Percentiles rank a stretch among this genome's conserved stretches.
Conservation (phyloP, 305 asterid genomes). For the Withania somnifera region DNA sequence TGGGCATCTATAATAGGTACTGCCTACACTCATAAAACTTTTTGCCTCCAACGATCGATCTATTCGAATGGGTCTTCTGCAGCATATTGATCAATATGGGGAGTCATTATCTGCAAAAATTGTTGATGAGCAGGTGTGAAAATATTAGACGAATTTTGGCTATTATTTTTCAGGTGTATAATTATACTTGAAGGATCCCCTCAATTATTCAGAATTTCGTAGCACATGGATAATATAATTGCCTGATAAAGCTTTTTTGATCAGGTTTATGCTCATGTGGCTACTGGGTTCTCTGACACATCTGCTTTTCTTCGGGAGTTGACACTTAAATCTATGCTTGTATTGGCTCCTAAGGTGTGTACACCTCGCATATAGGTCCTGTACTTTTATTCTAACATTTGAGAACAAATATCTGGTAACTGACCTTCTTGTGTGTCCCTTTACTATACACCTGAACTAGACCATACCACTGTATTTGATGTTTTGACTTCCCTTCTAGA, state of each 20-base stretch:
- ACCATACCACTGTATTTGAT: neutral
- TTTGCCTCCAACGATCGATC: constrained; percentile 88
- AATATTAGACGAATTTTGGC: neutral
- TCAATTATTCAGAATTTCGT: neutral
- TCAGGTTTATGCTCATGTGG: constrained; percentile 88
- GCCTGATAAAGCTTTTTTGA: constrained; percentile 10
- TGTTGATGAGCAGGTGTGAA: constrained; percentile 89
- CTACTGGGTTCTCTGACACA: constrained; percentile 93
- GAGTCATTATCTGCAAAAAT: constrained; percentile 76
- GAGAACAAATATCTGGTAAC: neutral
- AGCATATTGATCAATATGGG: constrained; percentile 92
- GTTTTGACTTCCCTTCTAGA: neutral
- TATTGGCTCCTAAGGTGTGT: constrained; percentile 94
- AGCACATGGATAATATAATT: neutral
- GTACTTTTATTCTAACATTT: neutral
- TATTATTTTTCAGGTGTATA: neutral
- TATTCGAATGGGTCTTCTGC: constrained; percentile 81
- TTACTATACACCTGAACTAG: neutral
- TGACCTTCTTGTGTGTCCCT: neutral
- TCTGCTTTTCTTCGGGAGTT: constrained; percentile 92
- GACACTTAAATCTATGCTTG: constrained; percentile 94
- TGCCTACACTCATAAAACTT: constrained; percentile 85
- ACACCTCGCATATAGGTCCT: constrained; percentile 1
- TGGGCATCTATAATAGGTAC: constrained; percentile 32
- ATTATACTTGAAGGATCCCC: neutral